Conservation (phyloP, 495 filamentous ascomycete genomes). For the Jackrogersella minutella region DNA sequence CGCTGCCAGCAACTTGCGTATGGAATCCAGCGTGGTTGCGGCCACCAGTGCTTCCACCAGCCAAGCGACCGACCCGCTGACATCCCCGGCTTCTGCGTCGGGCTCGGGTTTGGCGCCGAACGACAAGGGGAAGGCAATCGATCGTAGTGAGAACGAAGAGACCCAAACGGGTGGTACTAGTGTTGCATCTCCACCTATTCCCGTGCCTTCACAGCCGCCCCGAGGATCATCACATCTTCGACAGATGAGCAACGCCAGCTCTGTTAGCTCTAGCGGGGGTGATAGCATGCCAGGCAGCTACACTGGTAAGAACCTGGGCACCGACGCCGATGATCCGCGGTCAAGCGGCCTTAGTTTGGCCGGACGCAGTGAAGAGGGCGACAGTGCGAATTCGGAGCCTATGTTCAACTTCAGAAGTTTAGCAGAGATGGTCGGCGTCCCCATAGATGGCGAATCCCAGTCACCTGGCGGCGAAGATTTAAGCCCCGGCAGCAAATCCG, state of each 20-base stretch:
- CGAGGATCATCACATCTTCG: slow-evolving; percentile 72
- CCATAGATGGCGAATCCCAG: slow-evolving; percentile 48
- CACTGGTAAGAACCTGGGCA: slow-evolving; percentile 43
- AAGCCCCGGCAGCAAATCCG: slow-evolving; percentile 15
- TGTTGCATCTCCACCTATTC: slow-evolving; percentile 47
- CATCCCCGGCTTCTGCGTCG: slow-evolving; percentile 23
- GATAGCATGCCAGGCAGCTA: slow-evolving; percentile 69
- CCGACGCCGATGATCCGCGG: slow-evolving; percentile 57
- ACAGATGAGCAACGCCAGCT: slow-evolving; percentile 84
- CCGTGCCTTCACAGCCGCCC: slow-evolving; percentile 50
- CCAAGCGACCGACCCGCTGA: slow-evolving; percentile 16
- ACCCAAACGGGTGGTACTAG: slow-evolving; percentile 25
- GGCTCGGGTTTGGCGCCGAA: slow-evolving; percentile 33
- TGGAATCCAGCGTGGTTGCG: slow-evolving; percentile 52
- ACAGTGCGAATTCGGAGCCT: slow-evolving; percentile 69
- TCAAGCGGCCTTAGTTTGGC: slow-evolving; percentile 53
- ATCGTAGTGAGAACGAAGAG: slow-evolving; percentile 56
- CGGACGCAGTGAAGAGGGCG: slow-evolving; percentile 53
- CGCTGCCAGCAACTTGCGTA: slow-evolving; percentile 57
- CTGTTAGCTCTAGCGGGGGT: slow-evolving; percentile 75
- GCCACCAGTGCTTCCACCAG: slow-evolving; percentile 25
- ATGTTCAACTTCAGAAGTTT: slow-evolving; percentile 94
- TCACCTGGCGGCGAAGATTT: slow-evolving; percentile 14
- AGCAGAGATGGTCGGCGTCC: slow-evolving; percentile 78
- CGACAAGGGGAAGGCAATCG: slow-evolving; percentile 85